These are phyloP conservation scores for Grosmannia penicillata DNA, from an alignment of 2,329 filamentous ascomycete genomes.

Conservation along the genomic window DNA sequence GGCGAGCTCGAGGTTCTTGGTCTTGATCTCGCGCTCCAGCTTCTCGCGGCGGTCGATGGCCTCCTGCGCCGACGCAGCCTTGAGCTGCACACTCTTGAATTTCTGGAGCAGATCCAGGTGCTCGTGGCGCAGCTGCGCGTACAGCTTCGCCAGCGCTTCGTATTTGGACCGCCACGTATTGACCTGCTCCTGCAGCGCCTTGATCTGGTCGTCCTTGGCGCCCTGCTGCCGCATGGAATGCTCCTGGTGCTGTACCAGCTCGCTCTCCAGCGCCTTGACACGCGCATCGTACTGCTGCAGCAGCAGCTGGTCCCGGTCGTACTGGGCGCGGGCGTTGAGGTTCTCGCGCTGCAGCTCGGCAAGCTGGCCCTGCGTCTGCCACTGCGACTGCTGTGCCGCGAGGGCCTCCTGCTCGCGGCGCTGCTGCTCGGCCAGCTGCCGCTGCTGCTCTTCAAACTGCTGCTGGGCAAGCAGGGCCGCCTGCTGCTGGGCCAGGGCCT, in stretches of 20 bases:
- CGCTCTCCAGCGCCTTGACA: slow-evolving; percentile 82
- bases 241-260: slow-evolving; percentile 66
- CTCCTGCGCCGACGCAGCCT: slow-evolving; percentile 92
- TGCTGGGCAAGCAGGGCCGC: slow-evolving; percentile 72
- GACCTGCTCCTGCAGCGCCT: slow-evolving; percentile 85
- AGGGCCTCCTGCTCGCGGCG: slow-evolving; percentile 82
- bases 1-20: slow-evolving; percentile 95
- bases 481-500: slow-evolving; percentile 68
- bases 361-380: slow-evolving; percentile 89
- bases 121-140: slow-evolving; percentile 89
- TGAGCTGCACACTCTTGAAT: slow-evolving; percentile 90
- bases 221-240: slow-evolving; percentile 74
- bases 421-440: slow-evolving; percentile 75
- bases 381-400: slow-evolving; percentile 73
- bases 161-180: slow-evolving; percentile 98
- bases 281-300: slow-evolving; percentile 91
- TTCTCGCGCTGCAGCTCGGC: slow-evolving; percentile 94
- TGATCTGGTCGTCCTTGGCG: slow-evolving; percentile 90
- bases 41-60: slow-evolving; percentile 91
- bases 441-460: slow-evolving; percentile 95
- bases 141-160: slow-evolving; percentile 88
- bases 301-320: slow-evolving; percentile 94
- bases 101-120: slow-evolving; percentile 91
- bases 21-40: slow-evolving; percentile 94
- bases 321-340: slow-evolving; percentile 82